A percentile compares a stretch with the other conserved stretches of the same genome.
Conservation (phyloP, 352 stramenopile species). For the Stramenopiles sp. region DNA sequence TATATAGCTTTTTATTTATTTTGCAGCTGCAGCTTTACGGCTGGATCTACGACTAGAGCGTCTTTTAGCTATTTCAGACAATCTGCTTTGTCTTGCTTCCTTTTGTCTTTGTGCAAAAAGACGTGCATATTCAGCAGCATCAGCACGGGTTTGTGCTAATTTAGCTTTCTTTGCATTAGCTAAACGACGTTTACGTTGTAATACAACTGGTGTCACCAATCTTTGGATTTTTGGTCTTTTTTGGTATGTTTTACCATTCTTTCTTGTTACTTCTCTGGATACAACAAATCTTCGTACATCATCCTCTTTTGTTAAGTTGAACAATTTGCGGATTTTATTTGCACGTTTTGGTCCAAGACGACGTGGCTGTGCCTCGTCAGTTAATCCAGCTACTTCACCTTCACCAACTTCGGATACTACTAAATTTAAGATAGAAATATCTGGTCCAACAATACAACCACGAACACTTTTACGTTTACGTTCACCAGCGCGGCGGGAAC, state of each 20-base stretch:
- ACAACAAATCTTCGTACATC: conserved; percentile 99
- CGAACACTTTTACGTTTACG: conserved; percentile 97
- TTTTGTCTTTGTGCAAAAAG: conserved; percentile 79
- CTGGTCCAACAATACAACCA: conserved; percentile 94
- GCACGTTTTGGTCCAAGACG: conserved; percentile 96
- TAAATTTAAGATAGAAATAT: conserved; percentile 98
- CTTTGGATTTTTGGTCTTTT: conserved; percentile 99
- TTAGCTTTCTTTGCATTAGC: conserved; percentile 45
- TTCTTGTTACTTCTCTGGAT: conserved; percentile 90
- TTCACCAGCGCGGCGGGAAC: conserved; percentile 65
- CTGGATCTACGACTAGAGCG: conserved; percentile 72
- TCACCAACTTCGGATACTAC: conserved; percentile 94
- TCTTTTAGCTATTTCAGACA: conserved; percentile 92
- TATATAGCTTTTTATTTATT: no score
- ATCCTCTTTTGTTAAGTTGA: conserved; percentile 99
- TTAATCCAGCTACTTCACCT: conserved; percentile 82
- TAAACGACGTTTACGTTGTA: conserved; percentile 85
- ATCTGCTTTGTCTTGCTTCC: conserved; percentile 53
- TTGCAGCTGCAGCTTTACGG: neutral
- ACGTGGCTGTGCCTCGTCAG: conserved; percentile 77
- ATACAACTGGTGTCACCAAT: conserved; percentile 84
- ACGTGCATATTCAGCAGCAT: conserved; percentile 90
- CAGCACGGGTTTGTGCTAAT: conserved; percentile 42
- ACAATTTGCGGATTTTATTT: conserved; percentile 99
- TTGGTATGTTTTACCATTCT: conserved; percentile 91